phyloP scores from a whole-genome alignment of 2,329 filamentous ascomycete genomes.

The Ascochyta clinopodiicola region DNA sequence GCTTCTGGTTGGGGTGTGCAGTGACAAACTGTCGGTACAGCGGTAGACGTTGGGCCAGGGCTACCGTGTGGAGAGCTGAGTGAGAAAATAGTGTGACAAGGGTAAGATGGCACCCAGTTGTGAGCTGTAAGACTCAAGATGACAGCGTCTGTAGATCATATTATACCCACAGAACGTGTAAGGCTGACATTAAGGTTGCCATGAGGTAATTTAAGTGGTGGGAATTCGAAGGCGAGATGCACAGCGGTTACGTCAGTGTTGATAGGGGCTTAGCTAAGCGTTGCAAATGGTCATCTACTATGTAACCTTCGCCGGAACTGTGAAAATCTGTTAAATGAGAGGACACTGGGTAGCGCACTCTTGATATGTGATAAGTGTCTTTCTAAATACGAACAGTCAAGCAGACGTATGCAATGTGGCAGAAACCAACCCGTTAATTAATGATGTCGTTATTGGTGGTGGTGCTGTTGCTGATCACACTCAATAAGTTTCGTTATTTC shows the following conservation, averaged over 20 bases:
- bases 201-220: neutral
- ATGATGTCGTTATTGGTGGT: neutral
- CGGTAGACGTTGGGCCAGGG: conserved; percentile 6
- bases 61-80: conserved; percentile 10
- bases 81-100: conserved; percentile 11
- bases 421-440: neutral
- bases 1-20: conserved; percentile 1
- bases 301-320: too few species aligned
- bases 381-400: neutral
- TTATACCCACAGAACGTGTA: neutral
- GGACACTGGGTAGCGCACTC: neutral
- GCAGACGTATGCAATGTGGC: neutral
- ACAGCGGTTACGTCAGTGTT: conserved; percentile 4
- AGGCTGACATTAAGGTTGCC: conserved; percentile 12
- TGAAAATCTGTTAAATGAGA: too few species aligned
- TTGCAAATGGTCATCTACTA: too few species aligned
- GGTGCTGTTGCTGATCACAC: neutral
- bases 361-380: neutral
- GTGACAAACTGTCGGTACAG: conserved; percentile 12
- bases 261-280: too few species aligned
- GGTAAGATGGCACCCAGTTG: neutral
- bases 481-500: neutral
- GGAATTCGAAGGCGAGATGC: neutral
- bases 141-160: neutral
- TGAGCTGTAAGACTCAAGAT: neutral